These are phyloP conservation scores for Bathelium albidoporum DNA, from an alignment of 495 filamentous ascomycete species.

Conservation along the genomic window DNA sequence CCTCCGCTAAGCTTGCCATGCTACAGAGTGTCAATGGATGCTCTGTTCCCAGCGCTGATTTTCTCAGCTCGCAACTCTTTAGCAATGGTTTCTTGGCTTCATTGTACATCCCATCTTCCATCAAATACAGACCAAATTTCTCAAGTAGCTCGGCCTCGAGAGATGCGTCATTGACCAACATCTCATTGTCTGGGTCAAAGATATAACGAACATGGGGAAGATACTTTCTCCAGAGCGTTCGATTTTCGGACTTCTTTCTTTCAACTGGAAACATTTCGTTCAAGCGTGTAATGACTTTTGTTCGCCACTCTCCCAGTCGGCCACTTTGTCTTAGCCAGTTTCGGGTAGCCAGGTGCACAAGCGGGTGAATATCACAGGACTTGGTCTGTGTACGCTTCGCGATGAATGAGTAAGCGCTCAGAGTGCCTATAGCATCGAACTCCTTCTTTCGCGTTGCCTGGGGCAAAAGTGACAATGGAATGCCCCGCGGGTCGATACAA, in stretches of 20 bases:
- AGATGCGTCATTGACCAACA: background rate
- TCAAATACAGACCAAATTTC: background rate
- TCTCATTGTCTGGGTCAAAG: background rate
- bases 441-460: background rate
- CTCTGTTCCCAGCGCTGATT: background rate
- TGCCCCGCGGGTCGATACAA: background rate
- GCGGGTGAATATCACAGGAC: background rate
- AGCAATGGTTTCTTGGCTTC: background rate
- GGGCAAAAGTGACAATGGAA: background rate
- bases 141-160: background rate
- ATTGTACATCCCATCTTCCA: background rate
- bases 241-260: background rate
- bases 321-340: background rate
- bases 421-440: background rate
- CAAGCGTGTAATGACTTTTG: background rate
- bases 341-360: background rate
- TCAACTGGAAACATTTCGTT: background rate
- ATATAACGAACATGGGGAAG: background rate
- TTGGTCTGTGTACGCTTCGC: background rate
- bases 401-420: background rate
- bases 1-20: background rate
- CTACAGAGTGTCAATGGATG: background rate
- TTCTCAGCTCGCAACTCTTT: background rate
- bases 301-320: background rate
- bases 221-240: background rate